phyloP scores from a whole-genome alignment of 371 early-diverging fungal genomes.

The Apophysomyces elegans region DNA sequence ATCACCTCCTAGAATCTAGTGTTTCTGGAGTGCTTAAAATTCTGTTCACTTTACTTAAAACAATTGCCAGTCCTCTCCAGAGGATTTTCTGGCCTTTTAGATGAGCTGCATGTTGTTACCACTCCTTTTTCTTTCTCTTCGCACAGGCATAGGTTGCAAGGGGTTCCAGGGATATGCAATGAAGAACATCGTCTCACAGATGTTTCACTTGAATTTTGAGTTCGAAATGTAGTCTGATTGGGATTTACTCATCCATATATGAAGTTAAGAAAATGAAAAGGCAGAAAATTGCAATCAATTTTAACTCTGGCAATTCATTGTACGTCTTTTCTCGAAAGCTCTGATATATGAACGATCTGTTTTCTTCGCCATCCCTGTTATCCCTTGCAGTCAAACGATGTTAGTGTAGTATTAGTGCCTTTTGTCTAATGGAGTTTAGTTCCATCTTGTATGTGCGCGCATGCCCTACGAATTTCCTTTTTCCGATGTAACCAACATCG shows the following conservation, averaged over 20 bases:
- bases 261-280: not conserved
- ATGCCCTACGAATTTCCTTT: too few relatives aligned
- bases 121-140: slow-evolving; percentile 1
- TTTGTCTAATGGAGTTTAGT: too few relatives aligned
- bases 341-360: too few relatives aligned
- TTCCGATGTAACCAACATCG: too few relatives aligned
- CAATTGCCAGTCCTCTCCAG: not conserved
- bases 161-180: not conserved
- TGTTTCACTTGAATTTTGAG: not conserved
- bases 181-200: not conserved
- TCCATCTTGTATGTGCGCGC: too few relatives aligned
- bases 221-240: not conserved
- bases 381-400: too few relatives aligned
- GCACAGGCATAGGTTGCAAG: slow-evolving; percentile 5
- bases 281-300: not conserved
- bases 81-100: not conserved
- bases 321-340: not conserved
- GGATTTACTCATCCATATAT: not conserved
- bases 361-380: too few relatives aligned
- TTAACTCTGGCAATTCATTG: slow-evolving; percentile 1
- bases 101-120: not conserved
- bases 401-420: too few relatives aligned
- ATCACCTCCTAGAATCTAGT: too few relatives aligned
- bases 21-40: too few relatives aligned
- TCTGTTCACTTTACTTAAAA: not conserved